phyloP scores from a whole-genome alignment of 2,329 filamentous ascomycete species.

The Magnaporthales sp. region DNA sequence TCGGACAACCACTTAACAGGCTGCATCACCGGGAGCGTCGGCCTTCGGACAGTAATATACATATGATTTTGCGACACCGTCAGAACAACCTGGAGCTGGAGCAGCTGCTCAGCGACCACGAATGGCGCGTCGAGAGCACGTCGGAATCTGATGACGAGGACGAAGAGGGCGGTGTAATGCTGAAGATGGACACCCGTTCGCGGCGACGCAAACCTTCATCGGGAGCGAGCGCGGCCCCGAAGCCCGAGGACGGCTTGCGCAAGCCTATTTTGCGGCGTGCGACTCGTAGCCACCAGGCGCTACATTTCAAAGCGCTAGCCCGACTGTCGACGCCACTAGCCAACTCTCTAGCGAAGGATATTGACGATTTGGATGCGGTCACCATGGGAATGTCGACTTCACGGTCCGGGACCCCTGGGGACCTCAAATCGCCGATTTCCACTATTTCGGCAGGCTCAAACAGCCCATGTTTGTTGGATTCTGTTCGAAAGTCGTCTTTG shows the following conservation, averaged over 20 bases:
- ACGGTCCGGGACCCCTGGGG: background rate
- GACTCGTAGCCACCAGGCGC: constrained; percentile 1
- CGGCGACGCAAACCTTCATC: background rate
- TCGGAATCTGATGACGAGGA: constrained; percentile 14
- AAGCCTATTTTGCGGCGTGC: constrained; percentile 4
- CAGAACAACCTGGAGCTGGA: constrained; percentile 22
- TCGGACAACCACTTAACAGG: constrained; percentile 11
- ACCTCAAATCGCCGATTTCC: background rate
- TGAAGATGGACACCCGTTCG: constrained; percentile 13
- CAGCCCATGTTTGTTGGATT: background rate
- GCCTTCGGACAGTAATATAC: constrained; percentile 41
- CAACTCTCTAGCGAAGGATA: background rate
- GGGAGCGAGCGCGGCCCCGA: background rate
- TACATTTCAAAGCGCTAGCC: background rate
- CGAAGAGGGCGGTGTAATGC: constrained; percentile 15
- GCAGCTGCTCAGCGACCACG: constrained; percentile 13
- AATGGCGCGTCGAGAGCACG: background rate
- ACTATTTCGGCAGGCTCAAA: background rate
- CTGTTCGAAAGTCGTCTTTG: background rate
- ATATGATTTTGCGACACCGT: constrained; percentile 24
- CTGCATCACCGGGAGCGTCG: constrained; percentile 23
- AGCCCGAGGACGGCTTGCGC: constrained; percentile 1
- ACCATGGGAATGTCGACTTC: background rate
- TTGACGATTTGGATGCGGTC: background rate
- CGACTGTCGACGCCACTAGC: background rate